phyloP scores from a whole-genome alignment of 257 asterid genomes.

The Henckelia pumila region DNA sequence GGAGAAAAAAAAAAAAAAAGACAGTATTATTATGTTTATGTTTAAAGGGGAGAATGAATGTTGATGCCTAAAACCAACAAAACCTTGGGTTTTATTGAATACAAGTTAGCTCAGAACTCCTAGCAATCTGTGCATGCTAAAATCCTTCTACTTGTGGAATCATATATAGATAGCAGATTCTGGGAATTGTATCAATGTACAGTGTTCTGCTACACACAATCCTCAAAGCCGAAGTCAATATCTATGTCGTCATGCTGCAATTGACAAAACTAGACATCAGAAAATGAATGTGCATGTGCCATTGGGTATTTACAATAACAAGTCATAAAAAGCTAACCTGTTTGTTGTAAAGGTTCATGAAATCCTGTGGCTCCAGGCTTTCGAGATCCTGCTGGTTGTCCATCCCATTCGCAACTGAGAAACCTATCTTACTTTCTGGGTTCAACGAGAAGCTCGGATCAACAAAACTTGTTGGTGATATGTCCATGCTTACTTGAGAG shows the following conservation, averaged over 20 bases:
- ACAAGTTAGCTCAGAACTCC: constrained; percentile 7
- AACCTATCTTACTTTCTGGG: constrained; percentile 32
- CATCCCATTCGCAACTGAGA: constrained; percentile 2
- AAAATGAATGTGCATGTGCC: no score
- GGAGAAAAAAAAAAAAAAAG: no score
- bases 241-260: constrained; percentile 42
- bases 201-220: no score
- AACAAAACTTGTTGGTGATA: constrained; percentile 35
- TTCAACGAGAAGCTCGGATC: constrained; percentile 42
- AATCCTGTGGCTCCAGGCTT: constrained; percentile 71
- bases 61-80: no score
- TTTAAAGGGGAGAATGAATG: no score
- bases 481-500: constrained; percentile 38
- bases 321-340: constrained; percentile 43
- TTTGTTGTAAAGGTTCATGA: constrained; percentile 55
- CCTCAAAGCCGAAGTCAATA: constrained; percentile 58
- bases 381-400: constrained; percentile 33
- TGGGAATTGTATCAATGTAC: no score
- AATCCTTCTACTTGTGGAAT: constrained; percentile 27
- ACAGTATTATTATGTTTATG: no score
- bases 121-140: constrained; percentile 19
- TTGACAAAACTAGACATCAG: neutral
- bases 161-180: neutral
- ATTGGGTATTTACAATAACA: no score
- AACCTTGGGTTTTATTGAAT: neutral